A percentile compares a stretch with the other conserved stretches of the same genome.
Evolutionary conservation across 495 filamentous ascomycete species (phyloP).

Genomic region (Aspergillus indologenus): DNA sequence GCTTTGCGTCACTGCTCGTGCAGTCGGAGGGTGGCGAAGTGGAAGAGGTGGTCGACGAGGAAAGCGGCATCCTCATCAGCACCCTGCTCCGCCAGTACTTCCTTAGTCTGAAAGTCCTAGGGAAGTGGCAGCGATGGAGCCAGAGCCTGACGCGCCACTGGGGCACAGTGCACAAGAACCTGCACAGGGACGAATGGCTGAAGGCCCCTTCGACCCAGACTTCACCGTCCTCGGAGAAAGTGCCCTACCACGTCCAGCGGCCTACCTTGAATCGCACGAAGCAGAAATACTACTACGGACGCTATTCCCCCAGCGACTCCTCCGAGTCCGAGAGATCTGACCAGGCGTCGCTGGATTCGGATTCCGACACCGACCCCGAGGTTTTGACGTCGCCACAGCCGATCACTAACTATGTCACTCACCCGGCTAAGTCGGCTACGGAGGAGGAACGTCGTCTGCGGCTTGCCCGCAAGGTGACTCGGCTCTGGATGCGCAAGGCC

Average conservation of each 20-base stretch:
- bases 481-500: slow-evolving; percentile 72
- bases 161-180: slow-evolving; percentile 52
- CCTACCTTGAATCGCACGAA: slow-evolving; percentile 29
- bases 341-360: slow-evolving; percentile 42
- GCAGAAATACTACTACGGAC: slow-evolving; percentile 39
- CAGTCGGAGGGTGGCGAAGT: slow-evolving; percentile 67
- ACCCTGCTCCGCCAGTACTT: slow-evolving; percentile 88
- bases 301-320: slow-evolving; percentile 24
- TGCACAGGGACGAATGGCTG: slow-evolving; percentile 44
- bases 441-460: slow-evolving; percentile 41
- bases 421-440: slow-evolving; percentile 33
- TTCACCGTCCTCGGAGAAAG: slow-evolving; percentile 32
- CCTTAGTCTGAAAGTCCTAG: slow-evolving; percentile 73
- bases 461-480: slow-evolving; percentile 58
- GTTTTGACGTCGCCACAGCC: slow-evolving; percentile 36
- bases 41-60: slow-evolving; percentile 75
- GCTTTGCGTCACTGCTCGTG: slow-evolving; percentile 69
- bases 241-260: slow-evolving; percentile 13
- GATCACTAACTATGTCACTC: slow-evolving; percentile 41
- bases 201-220: slow-evolving; percentile 30
- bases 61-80: slow-evolving; percentile 80
- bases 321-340: slow-evolving; percentile 25
- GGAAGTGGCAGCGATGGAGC: slow-evolving; percentile 69
- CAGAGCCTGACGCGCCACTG: slow-evolving; percentile 58
- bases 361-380: slow-evolving; percentile 45